Base-by-base conservation (phyloP, 2,329 filamentous ascomycete species). In the Aspergillus sp. region DNA sequence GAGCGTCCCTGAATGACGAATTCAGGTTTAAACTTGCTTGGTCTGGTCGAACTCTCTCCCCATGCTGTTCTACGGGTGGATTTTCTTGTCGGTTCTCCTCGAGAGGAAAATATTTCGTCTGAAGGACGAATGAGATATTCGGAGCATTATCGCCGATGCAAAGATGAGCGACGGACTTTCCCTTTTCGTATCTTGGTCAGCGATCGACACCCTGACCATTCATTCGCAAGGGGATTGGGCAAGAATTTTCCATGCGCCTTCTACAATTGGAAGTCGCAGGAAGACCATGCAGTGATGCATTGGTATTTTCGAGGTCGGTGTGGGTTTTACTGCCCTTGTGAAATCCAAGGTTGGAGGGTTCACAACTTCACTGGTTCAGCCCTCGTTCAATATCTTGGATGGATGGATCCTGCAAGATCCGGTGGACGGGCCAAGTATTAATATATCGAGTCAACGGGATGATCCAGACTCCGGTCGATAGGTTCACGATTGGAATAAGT, bases 201-300 rank as follows among this genome's bases (percentile, higher is more conserved):
- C 51, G 51, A 54, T 47, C 52, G 35, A 35, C 43, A 54, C 31
- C 19, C 40, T n/a, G 43, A 46, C 52, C 27, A 27, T 44, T 52
- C 40, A 43, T 31, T 47, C 37, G 14, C 37, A 51, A 31, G 41
- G 25, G 21, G 33, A 40, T 33, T 37, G 35, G 19, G 48, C 33
- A 23, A 25, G 19, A 23, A 17, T 39, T 41, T 41, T 17, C 44
- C n/a, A 27, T 27, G 35, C 21, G 39, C 47, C 47, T 50, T 51
- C 48, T 51, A 12, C 48, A 31, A 40, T 51, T 19, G 35, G 48
- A 51, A 51, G 19, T 41, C 35, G 48, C 35, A 51, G 17, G 25
- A 43, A 37, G 14, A 37, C 6, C 12, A 37, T 37, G 27, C 27
- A 31, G 27, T 11, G 15, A 37, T 21, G 40, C 8, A 21, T 5